Evolutionary conservation across 2,329 filamentous ascomycete species (phyloP).

Genomic region (Microcera coccophila): DNA sequence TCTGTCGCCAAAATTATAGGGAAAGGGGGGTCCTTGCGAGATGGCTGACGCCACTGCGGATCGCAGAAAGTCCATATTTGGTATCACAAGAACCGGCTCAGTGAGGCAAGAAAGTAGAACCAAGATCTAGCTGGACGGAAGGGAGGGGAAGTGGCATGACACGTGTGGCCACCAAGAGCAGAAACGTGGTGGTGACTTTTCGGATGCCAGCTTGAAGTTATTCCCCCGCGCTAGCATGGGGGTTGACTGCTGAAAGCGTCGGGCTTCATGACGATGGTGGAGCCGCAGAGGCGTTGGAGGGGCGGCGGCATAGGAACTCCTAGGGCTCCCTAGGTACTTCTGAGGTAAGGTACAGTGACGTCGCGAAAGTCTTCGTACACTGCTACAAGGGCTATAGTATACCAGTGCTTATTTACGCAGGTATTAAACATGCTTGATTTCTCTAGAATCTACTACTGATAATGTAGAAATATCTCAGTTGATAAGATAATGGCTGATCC

Average conservation of each 20-base stretch:
- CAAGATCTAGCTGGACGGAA: background rate
- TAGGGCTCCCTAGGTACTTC: no score
- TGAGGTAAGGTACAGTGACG: no score
- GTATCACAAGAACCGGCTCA: background rate
- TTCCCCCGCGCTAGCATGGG: slow-evolving; percentile 24
- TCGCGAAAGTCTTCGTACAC: no score
- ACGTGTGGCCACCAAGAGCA: slow-evolving; percentile 9
- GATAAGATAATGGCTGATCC: no score
- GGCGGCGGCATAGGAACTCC: no score
- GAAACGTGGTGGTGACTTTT: slow-evolving; percentile 26
- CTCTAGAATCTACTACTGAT: no score
- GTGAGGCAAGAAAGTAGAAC: background rate
- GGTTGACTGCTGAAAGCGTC: background rate
- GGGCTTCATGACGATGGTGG: background rate
- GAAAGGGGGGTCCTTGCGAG: slow-evolving; percentile 87
- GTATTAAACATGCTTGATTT: no score
- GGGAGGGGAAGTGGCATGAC: background rate
- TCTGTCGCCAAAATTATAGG: slow-evolving; percentile 87
- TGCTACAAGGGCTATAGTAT: no score
- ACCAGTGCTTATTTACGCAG: no score
- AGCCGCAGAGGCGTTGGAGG: background rate
- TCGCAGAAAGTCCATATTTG: slow-evolving; percentile 89
- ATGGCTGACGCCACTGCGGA: slow-evolving; percentile 96
- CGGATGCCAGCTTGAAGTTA: slow-evolving; percentile 9
- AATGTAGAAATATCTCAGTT: no score